Percentiles rank a stretch among this genome's conserved stretches.
phyloP scores from a whole-genome alignment of 2,329 filamentous ascomycete species.

The Neonectria faginata region DNA sequence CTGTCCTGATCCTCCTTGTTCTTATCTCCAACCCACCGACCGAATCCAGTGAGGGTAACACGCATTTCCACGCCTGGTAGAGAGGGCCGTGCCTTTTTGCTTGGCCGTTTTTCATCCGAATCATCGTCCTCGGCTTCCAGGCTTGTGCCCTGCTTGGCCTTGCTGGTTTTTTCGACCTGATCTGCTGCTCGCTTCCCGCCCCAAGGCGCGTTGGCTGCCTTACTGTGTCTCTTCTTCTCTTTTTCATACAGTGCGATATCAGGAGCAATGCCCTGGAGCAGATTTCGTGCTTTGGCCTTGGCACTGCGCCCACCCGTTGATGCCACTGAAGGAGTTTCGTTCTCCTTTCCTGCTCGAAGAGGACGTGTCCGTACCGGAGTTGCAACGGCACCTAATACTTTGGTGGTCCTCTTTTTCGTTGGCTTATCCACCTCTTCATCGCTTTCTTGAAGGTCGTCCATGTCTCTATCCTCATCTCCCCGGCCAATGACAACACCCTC shows the following conservation, averaged over 20 bases:
- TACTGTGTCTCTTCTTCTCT: conserved; percentile 81
- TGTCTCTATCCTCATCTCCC: conserved; percentile 53
- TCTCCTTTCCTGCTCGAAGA: conserved; percentile 78
- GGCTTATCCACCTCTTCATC: conserved; percentile 50
- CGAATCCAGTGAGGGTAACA: conserved; percentile 86
- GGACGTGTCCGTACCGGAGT: conserved; percentile 59
- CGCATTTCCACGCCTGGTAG: conserved; percentile 75
- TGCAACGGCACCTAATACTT: conserved; percentile 41
- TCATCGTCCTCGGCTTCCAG: conserved; percentile 61
- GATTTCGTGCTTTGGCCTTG: conserved; percentile 84
- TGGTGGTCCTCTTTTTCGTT: conserved; percentile 43
- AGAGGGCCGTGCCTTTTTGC: conserved; percentile 71
- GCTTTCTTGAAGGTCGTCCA: conserved; percentile 59
- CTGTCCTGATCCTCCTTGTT: conserved; percentile 83
- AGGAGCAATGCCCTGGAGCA: conserved; percentile 79
- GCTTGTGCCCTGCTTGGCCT: conserved; percentile 58
- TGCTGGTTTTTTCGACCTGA: conserved; percentile 65
- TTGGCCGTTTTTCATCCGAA: conserved; percentile 61
- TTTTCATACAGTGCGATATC: conserved; percentile 94
- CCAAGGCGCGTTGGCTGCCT: conserved; percentile 63
- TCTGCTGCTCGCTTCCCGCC: conserved; percentile 73
- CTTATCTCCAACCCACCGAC: conserved; percentile 80
- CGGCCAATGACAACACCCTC: conserved; percentile 60
- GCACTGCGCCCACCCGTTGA: conserved; percentile 85
- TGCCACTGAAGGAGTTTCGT: conserved; percentile 77